Evolutionary conservation across 352 stramenopile genomes (phyloP).

Genomic region (Globisporangium radiosum): DNA sequence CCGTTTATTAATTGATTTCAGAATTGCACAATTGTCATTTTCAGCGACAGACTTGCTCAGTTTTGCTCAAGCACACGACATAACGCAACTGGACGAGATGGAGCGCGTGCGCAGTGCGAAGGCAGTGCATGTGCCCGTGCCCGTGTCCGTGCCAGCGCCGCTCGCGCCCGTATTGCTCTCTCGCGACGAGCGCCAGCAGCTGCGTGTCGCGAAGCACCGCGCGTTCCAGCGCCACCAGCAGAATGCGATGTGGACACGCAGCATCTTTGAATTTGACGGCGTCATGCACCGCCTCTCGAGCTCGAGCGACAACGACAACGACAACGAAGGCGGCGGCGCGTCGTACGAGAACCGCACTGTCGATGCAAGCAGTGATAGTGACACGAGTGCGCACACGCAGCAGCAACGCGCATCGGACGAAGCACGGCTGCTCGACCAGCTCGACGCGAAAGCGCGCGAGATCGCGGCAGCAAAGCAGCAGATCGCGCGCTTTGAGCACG

Average conservation of each 20-base stretch:
- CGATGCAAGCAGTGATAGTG: not conserved
- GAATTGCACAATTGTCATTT: too few species aligned
- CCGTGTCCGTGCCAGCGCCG: slow-evolving; percentile 21
- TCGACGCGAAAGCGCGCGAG: slow-evolving; percentile 7
- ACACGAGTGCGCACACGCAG: not conserved
- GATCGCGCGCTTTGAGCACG: slow-evolving; percentile 9
- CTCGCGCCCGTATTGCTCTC: slow-evolving; percentile 32
- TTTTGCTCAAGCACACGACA: not conserved
- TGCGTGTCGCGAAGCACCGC: slow-evolving; percentile 41
- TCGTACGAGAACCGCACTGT: not conserved
- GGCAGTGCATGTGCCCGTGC: slow-evolving; percentile 24
- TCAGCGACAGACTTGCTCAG: too few species aligned
- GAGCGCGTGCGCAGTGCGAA: slow-evolving; percentile 21
- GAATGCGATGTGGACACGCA: slow-evolving; percentile 50
- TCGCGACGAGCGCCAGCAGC: slow-evolving; percentile 34
- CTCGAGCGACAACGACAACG: not conserved
- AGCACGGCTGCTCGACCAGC: slow-evolving; percentile 1
- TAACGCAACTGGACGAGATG: slow-evolving; percentile 13
- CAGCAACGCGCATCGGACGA: not conserved
- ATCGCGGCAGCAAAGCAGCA: slow-evolving; percentile 14
- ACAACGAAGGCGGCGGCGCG: not conserved
- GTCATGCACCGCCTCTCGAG: slow-evolving; percentile 7
- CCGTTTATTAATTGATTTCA: too few species aligned
- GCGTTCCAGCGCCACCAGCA: slow-evolving; percentile 58
- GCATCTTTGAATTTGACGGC: slow-evolving; percentile 21